Evolutionary conservation across 2,329 filamentous ascomycete genomes (phyloP), one percentile per base, ranked within the genome.

Genomic region (Penicillium vulpinum): DNA sequence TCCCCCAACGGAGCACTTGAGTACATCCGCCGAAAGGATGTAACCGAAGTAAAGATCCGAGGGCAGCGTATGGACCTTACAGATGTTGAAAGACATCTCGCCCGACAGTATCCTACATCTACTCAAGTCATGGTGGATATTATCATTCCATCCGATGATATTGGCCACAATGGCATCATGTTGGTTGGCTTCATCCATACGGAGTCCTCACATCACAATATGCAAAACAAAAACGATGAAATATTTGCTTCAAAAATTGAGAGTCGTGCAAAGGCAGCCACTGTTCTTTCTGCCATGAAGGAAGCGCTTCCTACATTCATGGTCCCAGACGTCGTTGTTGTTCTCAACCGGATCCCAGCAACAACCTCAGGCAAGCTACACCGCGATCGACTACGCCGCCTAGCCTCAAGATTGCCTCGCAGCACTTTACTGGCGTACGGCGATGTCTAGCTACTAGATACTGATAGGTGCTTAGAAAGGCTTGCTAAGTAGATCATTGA

Each of bases 21-120:
- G 15, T 72, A 68, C 51, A 47, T 70, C 6, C 72, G 70, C 2
- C 63, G 73, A 21, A 73, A 70, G 46, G 73, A 74, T 44, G 15
- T 26, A 43, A 55, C 58, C 3, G 70, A 75, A 51, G 62, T 74
- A 47, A 74, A 75, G 57, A 57, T 74, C 8, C 64, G 65, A 26
- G 73, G 73, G 2, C 72, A 73, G 46, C 66, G 71, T 1, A 59
- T 75, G n/a, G 71, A 74, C 48, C 57, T 72, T 2, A 68, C 62
- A 4, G 71, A 73, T 51, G 61, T 75, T 15, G 70, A 73, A 57
- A 60, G 22, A 18, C 22, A 41, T 8, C 22, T 26, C 4, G 39
- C 39, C 3, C 15, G 15, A n/a, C 22, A 41, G 18, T 41, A 41
- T 26, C 39, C 39, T 8, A 26, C 39, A 1, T 21, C 39, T 9